Evolutionary conservation across 2,329 filamentous ascomycete genomes (phyloP).

Genomic region (Diaporthe citriasiana): DNA sequence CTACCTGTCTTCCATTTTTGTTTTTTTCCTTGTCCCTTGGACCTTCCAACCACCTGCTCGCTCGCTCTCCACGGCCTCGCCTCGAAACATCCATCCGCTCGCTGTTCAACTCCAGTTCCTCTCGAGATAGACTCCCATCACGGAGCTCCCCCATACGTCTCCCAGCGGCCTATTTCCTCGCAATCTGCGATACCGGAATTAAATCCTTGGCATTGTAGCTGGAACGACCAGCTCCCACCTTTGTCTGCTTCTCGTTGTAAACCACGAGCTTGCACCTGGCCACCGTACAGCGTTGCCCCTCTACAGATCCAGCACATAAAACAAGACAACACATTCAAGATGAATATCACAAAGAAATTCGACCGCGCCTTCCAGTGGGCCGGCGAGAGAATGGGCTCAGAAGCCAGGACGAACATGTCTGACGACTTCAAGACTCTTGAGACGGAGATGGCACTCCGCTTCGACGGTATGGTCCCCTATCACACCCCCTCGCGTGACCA

Average conservation of each 20-base stretch:
- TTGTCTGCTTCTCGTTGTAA: neutral
- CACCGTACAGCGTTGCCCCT: neutral
- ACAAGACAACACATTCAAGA: conserved; percentile 48
- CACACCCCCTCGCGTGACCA: conserved; percentile 21
- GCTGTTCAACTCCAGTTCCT: neutral
- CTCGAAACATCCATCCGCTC: conserved; percentile 4
- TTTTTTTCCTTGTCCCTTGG: neutral
- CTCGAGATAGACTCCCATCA: neutral
- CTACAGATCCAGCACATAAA: neutral
- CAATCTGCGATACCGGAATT: conserved; percentile 8
- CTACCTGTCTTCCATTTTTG: neutral
- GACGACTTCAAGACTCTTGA: conserved; percentile 95
- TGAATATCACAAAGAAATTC: conserved; percentile 84
- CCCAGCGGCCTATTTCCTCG: conserved; percentile 5
- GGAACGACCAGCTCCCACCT: neutral
- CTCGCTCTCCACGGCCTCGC: conserved; percentile 1
- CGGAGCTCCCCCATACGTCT: neutral
- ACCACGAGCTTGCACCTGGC: conserved; percentile 13
- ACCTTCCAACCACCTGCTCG: neutral
- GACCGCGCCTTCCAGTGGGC: conserved; percentile 98
- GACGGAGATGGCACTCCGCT: conserved; percentile 88
- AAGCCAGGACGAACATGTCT: conserved; percentile 86
- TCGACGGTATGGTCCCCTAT: conserved; percentile 77
- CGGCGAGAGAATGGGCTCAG: conserved; percentile 93
- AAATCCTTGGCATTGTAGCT: neutral